Base-by-base conservation (phyloP, 257 asterid species). In the Thymus mandschuricus region DNA sequence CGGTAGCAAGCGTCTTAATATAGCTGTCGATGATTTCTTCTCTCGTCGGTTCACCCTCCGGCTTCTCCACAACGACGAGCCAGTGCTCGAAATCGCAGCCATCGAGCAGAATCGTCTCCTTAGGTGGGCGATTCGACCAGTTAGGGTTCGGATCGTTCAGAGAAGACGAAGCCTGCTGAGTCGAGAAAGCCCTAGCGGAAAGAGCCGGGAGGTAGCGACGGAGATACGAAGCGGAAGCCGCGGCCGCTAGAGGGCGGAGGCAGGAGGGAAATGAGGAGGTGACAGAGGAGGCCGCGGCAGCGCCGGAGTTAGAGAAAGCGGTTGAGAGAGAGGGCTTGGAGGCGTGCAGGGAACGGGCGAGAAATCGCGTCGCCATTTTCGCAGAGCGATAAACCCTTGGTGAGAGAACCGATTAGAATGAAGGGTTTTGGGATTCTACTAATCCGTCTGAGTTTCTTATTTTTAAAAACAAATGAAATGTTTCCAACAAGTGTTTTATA, bases 1-100 rank as follows among this genome's bases (percentile, higher is more conserved):
- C 84, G 51, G 29, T 43, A 62, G 98, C 96, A 2, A 95, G 86
- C 9, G 90, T 88, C 69, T 88, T 88, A 84, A 89, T 89, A 58
- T 95, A 95, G 38, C 85, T 69, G 41, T 84, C 91, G 31, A 88
- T 89, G 6, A 92, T 92, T 2, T 92, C 94, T 68, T 95, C 99
- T 68, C 99, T 84, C 0, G 91, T 89, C 0, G 84, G 80, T 7
- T 88, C 89, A 1, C 82, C 92, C 50, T 89, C 92, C 7, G 98
- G 98, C 74, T 83, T 83, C 83, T 93, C 98, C 89, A 93, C 54
- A 43, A 95, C 99, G 63, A 95, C 92, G n/a, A 95, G 99, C 98
- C 97, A 95, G 75, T 95, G 99, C 83, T 92, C 98, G 34, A 95
- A 95, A 81, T 95, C 99, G 67, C 99, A 95, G 1, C 98, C 99